Conservation (phyloP, 2,329 filamentous ascomycete species). For the Cadophora malorum region DNA sequence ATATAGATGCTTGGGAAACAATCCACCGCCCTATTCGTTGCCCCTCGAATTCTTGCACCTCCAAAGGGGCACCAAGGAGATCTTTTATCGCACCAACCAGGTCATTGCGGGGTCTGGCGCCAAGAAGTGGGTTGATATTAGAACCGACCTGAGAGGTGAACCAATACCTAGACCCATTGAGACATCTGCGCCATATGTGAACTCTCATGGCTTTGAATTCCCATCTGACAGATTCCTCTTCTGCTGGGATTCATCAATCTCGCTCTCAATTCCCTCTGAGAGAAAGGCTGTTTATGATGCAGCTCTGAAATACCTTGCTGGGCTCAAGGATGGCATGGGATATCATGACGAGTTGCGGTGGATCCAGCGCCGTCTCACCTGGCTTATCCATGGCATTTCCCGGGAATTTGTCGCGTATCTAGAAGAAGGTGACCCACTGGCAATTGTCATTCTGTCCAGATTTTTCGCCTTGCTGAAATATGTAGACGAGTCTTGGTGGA, state of each 20-base stretch:
- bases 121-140: not conserved
- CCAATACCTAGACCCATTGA: not conserved
- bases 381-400: conserved; percentile 3
- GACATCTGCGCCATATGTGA: not conserved
- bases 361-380: conserved; percentile 21
- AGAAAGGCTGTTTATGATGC: conserved; percentile 13
- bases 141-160: not conserved
- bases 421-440: conserved; percentile 21
- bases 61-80: conserved; percentile 6
- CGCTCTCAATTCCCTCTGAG: not conserved
- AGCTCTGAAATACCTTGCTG: conserved; percentile 13
- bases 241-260: not conserved
- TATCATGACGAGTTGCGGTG: conserved; percentile 14
- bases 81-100: not conserved
- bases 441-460: conserved; percentile 25
- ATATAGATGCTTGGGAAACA: not conserved
- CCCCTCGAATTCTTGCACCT: conserved; percentile 14
- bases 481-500: conserved; percentile 28
- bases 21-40: not conserved
- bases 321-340: conserved; percentile 13
- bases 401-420: conserved; percentile 14
- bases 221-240: conserved; percentile 15
- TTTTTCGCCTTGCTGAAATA: conserved; percentile 28
- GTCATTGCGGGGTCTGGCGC: conserved; percentile 7
- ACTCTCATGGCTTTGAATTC: conserved; percentile 4